Conservation (phyloP, 202 grass and related monocot genomes). For the Panicum virgatum region DNA sequence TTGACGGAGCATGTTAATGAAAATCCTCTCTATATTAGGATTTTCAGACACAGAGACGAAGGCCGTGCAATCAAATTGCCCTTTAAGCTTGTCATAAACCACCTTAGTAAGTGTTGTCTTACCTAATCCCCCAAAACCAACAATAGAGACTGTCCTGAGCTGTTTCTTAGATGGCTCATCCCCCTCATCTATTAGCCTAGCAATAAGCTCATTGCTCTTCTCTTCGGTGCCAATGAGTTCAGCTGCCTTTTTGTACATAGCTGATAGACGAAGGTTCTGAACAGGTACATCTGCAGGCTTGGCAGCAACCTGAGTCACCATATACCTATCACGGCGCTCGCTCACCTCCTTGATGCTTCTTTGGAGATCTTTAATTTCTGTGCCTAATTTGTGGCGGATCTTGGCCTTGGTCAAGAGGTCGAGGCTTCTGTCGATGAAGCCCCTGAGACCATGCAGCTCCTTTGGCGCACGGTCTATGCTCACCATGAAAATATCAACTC, state of each 20-base stretch:
- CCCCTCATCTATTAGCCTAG: background rate
- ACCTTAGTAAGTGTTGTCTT: slow-evolving; percentile 31
- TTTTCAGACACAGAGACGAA: background rate
- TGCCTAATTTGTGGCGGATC: too few species aligned
- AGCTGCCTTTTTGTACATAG: background rate
- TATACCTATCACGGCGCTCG: too few species aligned
- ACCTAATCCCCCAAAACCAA: slow-evolving; percentile 18
- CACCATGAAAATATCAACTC: too few species aligned
- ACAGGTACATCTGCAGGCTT: too few species aligned
- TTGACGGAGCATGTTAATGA: background rate
- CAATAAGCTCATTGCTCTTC: background rate
- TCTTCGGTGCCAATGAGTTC: background rate
- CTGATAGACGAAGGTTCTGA: background rate
- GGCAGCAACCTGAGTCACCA: too few species aligned
- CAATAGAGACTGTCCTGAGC: background rate
- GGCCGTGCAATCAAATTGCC: background rate
- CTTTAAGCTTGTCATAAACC: background rate
- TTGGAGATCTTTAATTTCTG: too few species aligned
- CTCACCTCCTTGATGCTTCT: too few species aligned
- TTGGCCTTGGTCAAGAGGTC: too few species aligned
- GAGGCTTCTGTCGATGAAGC: too few species aligned
- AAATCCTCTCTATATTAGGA: background rate
- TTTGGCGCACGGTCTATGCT: too few species aligned
- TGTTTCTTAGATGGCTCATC: background rate
- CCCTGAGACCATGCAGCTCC: too few species aligned